Base-by-base conservation (phyloP, 768 basidiomycete species). In the Bullera alba region DNA sequence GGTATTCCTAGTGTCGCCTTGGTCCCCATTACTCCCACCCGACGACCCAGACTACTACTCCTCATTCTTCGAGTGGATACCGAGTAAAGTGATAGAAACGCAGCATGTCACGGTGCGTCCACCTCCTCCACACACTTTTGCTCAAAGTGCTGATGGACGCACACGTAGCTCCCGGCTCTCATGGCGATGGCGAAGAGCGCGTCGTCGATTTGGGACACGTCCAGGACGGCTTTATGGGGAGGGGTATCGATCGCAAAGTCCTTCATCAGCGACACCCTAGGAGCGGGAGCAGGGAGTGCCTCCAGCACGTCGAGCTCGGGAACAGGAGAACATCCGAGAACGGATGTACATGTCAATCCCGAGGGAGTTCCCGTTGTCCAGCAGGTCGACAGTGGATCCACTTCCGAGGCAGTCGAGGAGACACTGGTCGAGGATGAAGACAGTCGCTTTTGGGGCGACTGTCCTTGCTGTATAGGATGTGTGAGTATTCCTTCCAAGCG, bases 31-130 rank as follows among this genome's bases (percentile, higher is more conserved):
- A 5, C 44, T 63, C n/a, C 59, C 61, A 0, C 19, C 48, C 15
- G 50, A 51, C 26, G 56, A 63, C 26, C 54, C 56, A 15, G 59
- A 61, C 28, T 50, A 58, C 29, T 63, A 59, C 48, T 42, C 45
- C 12, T 58, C 54, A 8, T 48, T 48, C 19, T 58, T 62, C 46
- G 41, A 45, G 19, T 59, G 56, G 58, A 58, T 67, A 22, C 65
- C 65, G 1, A 46, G 39, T 21, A 41, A 38, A 8, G 28, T 67
- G 35, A 58, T 67, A 16, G 46, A 56, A 3, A 63, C 65, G 6
- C 61, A 63, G 23, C 61, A 67, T 46, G 32, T 57, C 30, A 67
- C 65, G 7, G 65, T 67, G 32, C 41, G 65, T 43, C 14, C 19
- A 41, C 19, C 26, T 29, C 32, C 17, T 48, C 7, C 38, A 36